Base-by-base conservation (phyloP, 208 protist genomes). In the Crithidia acanthocephali region DNA sequence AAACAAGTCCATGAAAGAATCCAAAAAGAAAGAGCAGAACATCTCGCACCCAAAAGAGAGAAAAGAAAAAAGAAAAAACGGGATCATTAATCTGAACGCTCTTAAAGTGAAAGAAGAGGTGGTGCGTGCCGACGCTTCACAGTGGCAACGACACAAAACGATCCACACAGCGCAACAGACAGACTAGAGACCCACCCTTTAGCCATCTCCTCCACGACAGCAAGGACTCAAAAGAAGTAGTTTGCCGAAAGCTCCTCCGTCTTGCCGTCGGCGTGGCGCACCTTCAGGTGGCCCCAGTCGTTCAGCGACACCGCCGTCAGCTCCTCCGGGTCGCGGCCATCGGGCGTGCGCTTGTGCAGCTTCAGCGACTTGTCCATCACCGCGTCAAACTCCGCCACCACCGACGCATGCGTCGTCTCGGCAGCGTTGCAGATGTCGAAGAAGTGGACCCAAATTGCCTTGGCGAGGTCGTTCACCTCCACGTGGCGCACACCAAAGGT, bases 191-290 rank as follows among this genome's bases (percentile, higher is more conserved):
- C n/a, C n/a, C n/a, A n/a, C n/a, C n/a, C n/a, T n/a, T n/a, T n/a
- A n/a, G n/a, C n/a, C n/a, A n/a, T n/a, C n/a, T n/a, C n/a, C n/a
- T n/a, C n/a, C n/a, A 42, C 9, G 37, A 42, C 6, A 42, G 37
- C 37, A 42, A 42, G n/a, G n/a, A n/a, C n/a, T 76, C 84, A 92
- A 67, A 88, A 89, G 11, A 92, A 69, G 62, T 92, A 92, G 3
- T 92, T 84, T 8, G 87, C 81, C 0, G 68, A 35, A 10, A 92
- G 79, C 4, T 64, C 79, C 35, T 89, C 83, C 52, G 84, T 73
- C 9, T 57, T 48, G 22, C 83, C 81, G 45, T 85, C 66, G 20
- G 68, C 58, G 52, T 77, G 66, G 45, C 70, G 64, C 35, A 94
- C 84, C 5, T 32, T 76, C 51, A 94, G 73, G 48, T 88, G 83